These are phyloP conservation scores for Boletus rufocinnamomeus DNA, from an alignment of 768 basidiomycete genomes.

Conservation along the genomic window DNA sequence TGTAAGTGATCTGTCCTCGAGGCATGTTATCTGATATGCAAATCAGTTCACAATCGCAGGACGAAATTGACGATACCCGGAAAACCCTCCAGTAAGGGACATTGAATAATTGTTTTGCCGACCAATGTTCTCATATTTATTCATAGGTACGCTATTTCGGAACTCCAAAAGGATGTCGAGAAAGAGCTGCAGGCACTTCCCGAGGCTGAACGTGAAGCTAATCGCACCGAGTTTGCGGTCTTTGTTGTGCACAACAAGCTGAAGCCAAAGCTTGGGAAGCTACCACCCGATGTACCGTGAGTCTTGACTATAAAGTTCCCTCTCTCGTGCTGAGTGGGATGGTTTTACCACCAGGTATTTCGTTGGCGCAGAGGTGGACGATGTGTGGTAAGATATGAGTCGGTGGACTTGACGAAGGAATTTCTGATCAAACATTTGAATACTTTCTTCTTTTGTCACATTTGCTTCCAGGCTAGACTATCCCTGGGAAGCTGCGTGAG, in stretches of 20 bases:
- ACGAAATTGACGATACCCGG: conserved; percentile 86
- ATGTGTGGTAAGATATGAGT: conserved; percentile 62
- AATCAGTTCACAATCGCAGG: conserved; percentile 43
- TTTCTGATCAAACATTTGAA: conserved; percentile 16
- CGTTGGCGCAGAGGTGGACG: conserved; percentile 70
- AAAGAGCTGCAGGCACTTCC: conserved; percentile 61
- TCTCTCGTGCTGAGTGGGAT: conserved; percentile 7
- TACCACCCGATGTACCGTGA: conserved; percentile 69
- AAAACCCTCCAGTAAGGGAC: conserved; percentile 81
- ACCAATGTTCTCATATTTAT: conserved; percentile 5
- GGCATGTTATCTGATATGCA: conserved; percentile 17
- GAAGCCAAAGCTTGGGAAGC: conserved; percentile 77
- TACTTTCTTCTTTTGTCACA: background rate
- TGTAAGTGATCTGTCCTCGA: conserved; percentile 44
- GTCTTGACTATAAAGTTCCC: conserved; percentile 23
- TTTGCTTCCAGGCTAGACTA: conserved; percentile 67
- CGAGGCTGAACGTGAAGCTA: conserved; percentile 70
- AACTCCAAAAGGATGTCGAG: conserved; percentile 89
- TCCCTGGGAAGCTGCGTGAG: conserved; percentile 80
- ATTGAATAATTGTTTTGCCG: conserved; percentile 1
- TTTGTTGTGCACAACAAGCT: conserved; percentile 96
- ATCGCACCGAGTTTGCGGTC: conserved; percentile 81
- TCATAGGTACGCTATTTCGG: conserved; percentile 81
- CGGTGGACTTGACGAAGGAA: conserved; percentile 1
- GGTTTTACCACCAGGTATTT: conserved; percentile 59